Evolutionary conservation across 148 eudicot genomes (phyloP).

Genomic region (Vaccinium corymbosum): DNA sequence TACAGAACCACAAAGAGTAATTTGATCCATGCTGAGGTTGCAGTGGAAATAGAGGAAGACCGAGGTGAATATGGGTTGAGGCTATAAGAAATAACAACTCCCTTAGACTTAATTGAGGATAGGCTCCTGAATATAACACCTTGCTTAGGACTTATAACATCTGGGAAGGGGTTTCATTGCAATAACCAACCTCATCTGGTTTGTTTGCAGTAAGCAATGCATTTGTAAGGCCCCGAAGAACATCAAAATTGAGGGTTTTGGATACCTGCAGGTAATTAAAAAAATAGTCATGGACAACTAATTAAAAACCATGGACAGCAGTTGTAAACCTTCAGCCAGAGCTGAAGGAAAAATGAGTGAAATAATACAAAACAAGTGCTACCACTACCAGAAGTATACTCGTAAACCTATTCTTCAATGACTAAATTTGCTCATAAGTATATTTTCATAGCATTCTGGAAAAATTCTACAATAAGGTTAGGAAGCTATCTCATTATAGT

Average conservation of each 20-base stretch:
- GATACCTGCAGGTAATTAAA: slow-evolving; percentile 46
- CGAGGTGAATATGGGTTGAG: background rate
- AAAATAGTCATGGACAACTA: slow-evolving; percentile 17
- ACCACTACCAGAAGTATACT: background rate
- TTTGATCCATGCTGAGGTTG: background rate
- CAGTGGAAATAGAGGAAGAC: background rate
- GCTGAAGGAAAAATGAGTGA: background rate
- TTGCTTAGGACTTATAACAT: background rate
- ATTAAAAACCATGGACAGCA: slow-evolving; percentile 9
- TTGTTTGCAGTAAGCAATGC: slow-evolving; percentile 82
- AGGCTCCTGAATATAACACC: background rate
- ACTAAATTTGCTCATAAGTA: background rate
- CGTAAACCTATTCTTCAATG: background rate
- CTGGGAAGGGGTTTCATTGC: background rate
- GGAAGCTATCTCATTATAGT: background rate
- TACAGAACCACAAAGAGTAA: background rate
- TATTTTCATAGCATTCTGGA: background rate
- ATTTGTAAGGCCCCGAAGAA: slow-evolving; percentile 88
- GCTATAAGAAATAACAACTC: background rate
- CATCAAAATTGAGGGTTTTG: slow-evolving; percentile 59
- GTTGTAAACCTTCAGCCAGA: background rate
- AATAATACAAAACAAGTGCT: background rate
- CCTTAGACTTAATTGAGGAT: background rate
- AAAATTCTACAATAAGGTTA: background rate
- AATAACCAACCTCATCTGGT: slow-evolving; percentile 75